phyloP scores from a whole-genome alignment of 352 stramenopile genomes.

The Phytophthora fragariae region DNA sequence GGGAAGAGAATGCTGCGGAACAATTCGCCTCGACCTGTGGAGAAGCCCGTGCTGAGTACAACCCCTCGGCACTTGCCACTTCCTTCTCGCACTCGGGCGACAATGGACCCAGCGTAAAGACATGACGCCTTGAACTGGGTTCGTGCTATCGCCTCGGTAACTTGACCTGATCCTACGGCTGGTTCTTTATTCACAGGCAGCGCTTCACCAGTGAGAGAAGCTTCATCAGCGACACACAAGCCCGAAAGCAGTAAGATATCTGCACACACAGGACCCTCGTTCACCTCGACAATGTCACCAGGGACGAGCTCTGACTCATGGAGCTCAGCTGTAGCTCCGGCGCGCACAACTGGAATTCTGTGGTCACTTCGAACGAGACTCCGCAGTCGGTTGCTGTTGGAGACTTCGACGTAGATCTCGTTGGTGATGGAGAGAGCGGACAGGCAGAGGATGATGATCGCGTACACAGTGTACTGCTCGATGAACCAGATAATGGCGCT shows the following conservation, averaged over 20 bases:
- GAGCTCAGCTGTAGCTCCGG: slow-evolving; percentile 6
- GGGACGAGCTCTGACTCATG: slow-evolving; percentile 56
- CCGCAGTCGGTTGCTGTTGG: slow-evolving; percentile 53
- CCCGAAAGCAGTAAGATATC: slow-evolving; percentile 62
- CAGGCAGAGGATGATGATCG: slow-evolving; percentile 53
- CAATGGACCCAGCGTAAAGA: slow-evolving; percentile 45
- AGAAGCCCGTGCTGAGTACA: slow-evolving; percentile 55
- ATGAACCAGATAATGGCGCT: slow-evolving; percentile 60
- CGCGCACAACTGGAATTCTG: slow-evolving; percentile 42
- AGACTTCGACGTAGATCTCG: slow-evolving; percentile 59
- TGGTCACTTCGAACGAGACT: slow-evolving; percentile 49
- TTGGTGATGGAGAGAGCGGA: slow-evolving; percentile 53
- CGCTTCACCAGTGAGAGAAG: slow-evolving; percentile 60
- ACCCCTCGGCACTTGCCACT: slow-evolving; percentile 35
- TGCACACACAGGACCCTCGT: slow-evolving; percentile 41
- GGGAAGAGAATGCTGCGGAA: slow-evolving; percentile 55
- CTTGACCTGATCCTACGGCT: slow-evolving; percentile 16
- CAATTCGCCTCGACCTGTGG: slow-evolving; percentile 52
- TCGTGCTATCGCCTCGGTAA: slow-evolving; percentile 41
- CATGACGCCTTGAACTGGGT: slow-evolving; percentile 38
- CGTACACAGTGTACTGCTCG: slow-evolving; percentile 58
- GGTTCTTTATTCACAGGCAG: slow-evolving; percentile 46
- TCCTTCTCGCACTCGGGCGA: slow-evolving; percentile 37
- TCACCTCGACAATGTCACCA: slow-evolving; percentile 58
- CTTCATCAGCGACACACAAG: slow-evolving; percentile 53